Percentiles rank a stretch among this genome's conserved stretches.
Conservation (phyloP, 2,329 filamentous ascomycete species). For the Paecilomyces niveus region DNA sequence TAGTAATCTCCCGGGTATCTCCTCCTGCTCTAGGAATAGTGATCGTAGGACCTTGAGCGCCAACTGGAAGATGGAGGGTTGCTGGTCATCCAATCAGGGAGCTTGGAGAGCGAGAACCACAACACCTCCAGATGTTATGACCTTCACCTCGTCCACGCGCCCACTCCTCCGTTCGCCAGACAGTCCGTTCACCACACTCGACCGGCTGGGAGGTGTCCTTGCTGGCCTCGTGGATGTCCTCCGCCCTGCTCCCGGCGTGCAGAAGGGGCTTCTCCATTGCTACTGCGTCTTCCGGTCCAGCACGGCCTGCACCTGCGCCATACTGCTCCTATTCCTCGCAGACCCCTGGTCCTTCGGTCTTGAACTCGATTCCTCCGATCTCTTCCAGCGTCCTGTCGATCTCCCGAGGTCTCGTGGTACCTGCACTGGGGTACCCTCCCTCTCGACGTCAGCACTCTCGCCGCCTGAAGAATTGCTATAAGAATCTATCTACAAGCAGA, state of each 20-base stretch:
- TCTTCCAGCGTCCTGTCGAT: constrained; percentile 1
- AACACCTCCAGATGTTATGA: constrained; percentile 1
- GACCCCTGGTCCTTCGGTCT: background rate
- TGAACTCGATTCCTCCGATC: constrained; percentile 1
- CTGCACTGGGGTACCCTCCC: background rate
- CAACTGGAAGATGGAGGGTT: background rate
- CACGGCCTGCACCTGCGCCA: constrained; percentile 5
- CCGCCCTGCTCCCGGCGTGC: constrained; percentile 18
- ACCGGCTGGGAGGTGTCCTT: background rate
- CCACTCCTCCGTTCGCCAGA: constrained; percentile 3
- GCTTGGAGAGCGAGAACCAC: background rate
- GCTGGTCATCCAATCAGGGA: constrained; percentile 13
- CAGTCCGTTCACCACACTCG: background rate
- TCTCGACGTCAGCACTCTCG: background rate
- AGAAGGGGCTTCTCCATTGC: constrained; percentile 23
- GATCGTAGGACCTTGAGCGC: background rate
- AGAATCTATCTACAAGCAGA: background rate
- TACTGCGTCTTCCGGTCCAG: constrained; percentile 10
- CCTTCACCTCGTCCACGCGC: constrained; percentile 7
- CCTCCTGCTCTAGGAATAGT: no score
- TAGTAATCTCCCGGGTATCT: no score
- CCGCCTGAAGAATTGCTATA: constrained; percentile 1
- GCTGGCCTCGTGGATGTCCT: constrained; percentile 28
- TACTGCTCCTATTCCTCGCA: constrained; percentile 10
- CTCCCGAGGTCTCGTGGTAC: background rate